These are phyloP conservation scores for Pestalotiopsis sp. DNA, from an alignment of 2,329 filamentous ascomycete species.

Conservation along the genomic window DNA sequence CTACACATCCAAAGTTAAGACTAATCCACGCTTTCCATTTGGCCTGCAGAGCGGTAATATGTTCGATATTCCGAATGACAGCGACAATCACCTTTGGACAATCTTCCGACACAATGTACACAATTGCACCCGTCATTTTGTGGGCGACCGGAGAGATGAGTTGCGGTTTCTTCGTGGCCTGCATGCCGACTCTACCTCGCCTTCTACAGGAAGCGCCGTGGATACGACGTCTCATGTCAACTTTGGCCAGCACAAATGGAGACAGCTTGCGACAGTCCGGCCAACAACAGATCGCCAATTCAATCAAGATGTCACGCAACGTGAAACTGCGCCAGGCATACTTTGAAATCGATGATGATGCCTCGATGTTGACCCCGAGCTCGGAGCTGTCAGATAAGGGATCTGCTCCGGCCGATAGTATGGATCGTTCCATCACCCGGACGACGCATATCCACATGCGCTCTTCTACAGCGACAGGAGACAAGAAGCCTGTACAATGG, in stretches of 20 bases:
- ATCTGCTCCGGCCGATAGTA: neutral
- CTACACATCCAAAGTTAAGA: neutral
- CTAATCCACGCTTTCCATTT: neutral
- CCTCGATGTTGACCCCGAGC: neutral
- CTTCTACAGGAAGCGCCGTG: constrained; percentile 27
- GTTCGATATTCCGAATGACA: constrained; percentile 10
- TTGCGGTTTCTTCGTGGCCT: constrained; percentile 43
- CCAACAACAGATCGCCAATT: neutral
- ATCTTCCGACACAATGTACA: constrained; percentile 33
- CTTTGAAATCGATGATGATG: neutral
- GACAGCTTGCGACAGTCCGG: neutral
- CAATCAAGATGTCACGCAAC: neutral
- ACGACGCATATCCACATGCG: neutral
- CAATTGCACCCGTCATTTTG: constrained; percentile 38
- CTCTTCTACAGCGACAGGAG: neutral
- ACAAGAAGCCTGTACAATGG: neutral
- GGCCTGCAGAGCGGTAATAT: constrained; percentile 9
- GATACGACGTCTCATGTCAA: neutral
- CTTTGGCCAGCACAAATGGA: neutral
- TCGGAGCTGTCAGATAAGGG: neutral
- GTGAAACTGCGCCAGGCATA: neutral
- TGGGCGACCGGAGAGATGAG: constrained; percentile 46
- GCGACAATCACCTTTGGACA: constrained; percentile 10
- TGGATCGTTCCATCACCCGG: neutral
- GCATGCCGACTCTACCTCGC: constrained; percentile 38